These are phyloP conservation scores for Aspergillus olivimuriae DNA, from an alignment of 495 filamentous ascomycete genomes.

Conservation along the genomic window DNA sequence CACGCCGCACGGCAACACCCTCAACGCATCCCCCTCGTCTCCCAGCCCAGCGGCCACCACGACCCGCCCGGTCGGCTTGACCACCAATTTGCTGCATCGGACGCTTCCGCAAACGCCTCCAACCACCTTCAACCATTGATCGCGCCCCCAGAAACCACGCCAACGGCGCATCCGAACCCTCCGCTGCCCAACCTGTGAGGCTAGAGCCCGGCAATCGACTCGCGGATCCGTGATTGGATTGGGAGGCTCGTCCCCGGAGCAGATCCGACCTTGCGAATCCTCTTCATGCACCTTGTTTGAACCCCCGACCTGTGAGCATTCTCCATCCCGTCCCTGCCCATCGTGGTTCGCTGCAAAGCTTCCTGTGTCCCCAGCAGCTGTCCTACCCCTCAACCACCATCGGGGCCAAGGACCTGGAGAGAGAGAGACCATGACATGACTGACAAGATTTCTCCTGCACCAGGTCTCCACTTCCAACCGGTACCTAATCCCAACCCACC, in stretches of 20 bases:
- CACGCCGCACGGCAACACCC: not conserved
- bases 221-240: conserved; percentile 19
- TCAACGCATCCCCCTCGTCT: not conserved
- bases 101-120: conserved; percentile 17
- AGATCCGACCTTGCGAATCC: conserved; percentile 13
- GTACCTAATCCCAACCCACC: not conserved
- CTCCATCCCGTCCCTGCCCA: conserved; percentile 11
- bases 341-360: conserved; percentile 21
- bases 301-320: conserved; percentile 24
- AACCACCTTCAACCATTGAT: conserved; percentile 6
- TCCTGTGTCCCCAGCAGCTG: conserved; percentile 6
- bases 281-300: conserved; percentile 20
- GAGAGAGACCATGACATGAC: not conserved
- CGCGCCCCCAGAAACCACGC: conserved; percentile 4
- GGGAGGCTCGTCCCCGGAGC: conserved; percentile 5
- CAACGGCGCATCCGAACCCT: conserved; percentile 8
- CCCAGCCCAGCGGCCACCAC: conserved; percentile 2
- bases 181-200: conserved; percentile 42
- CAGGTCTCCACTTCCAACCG: not conserved
- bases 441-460: not conserved
- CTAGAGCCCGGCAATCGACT: conserved; percentile 24
- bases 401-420: not conserved
- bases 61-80: not conserved
- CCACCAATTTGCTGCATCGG: conserved; percentile 6
- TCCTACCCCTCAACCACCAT: conserved; percentile 5